Evolutionary conservation across 2,329 filamentous ascomycete species (phyloP).

Genomic region (Aspergillus luchuensis): DNA sequence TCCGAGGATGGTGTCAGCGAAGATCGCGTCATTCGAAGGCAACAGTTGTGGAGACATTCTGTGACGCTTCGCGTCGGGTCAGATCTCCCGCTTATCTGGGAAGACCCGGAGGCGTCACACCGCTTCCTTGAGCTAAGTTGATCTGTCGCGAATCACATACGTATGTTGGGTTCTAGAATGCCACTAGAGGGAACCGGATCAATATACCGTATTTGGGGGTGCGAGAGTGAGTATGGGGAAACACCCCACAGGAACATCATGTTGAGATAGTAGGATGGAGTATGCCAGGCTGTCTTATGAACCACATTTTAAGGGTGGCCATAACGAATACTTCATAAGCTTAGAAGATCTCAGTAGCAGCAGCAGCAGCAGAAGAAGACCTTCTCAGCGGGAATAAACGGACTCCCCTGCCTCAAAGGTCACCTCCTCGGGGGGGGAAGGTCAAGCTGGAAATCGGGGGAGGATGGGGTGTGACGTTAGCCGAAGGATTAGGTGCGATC

Average conservation of each 20-base stretch:
- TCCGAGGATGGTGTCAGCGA: not conserved
- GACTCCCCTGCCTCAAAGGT: too few relatives aligned
- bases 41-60: slow-evolving; percentile 3
- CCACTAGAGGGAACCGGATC: not conserved
- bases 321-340: not conserved
- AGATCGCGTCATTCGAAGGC: slow-evolving; percentile 9
- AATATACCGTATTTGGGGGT: not conserved
- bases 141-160: not conserved
- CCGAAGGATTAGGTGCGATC: slow-evolving; percentile 29
- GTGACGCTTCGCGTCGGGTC: not conserved
- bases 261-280: not conserved
- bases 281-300: not conserved
- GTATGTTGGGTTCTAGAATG: not conserved
- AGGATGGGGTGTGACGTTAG: not conserved
- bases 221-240: not conserved
- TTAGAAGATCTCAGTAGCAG: not conserved
- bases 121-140: not conserved
- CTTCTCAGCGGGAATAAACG: not conserved
- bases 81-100: not conserved
- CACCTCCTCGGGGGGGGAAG: too few relatives aligned
- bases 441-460: not conserved
- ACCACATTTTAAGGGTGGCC: too few relatives aligned
- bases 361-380: too few relatives aligned
- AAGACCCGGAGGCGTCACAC: not conserved
- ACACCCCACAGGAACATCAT: not conserved